phyloP scores from a whole-genome alignment of 169 alveolate species.

The Plasmodium fragile region DNA sequence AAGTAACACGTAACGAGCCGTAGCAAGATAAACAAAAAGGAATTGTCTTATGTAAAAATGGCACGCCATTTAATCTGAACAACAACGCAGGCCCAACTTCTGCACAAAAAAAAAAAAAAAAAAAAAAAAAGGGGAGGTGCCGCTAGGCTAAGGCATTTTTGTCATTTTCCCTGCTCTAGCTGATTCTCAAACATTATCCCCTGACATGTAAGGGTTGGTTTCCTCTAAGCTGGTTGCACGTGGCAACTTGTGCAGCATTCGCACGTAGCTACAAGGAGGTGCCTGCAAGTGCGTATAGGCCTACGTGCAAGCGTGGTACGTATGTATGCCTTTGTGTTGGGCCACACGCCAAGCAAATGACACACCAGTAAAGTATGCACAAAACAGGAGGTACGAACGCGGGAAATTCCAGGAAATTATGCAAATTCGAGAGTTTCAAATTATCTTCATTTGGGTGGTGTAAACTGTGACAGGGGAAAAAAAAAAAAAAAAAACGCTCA shows the following conservation, averaged over 20 bases:
- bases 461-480: background rate
- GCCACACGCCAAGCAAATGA: background rate
- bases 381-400: background rate
- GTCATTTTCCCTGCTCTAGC: background rate
- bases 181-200: background rate
- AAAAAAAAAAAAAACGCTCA: background rate
- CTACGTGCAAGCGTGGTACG: slow-evolving; percentile 15
- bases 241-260: background rate
- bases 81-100: background rate
- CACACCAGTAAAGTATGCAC: background rate
- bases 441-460: background rate
- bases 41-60: background rate
- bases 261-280: background rate
- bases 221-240: background rate
- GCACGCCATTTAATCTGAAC: background rate
- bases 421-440: background rate
- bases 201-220: background rate
- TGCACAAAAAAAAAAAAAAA: background rate
- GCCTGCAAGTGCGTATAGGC: background rate
- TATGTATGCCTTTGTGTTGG: background rate
- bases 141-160: background rate
- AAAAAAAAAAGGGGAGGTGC: background rate
- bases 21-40: background rate
- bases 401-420: background rate
- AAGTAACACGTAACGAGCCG: background rate